Base-by-base conservation (phyloP, 495 filamentous ascomycete species). In the Cercophora sp. region DNA sequence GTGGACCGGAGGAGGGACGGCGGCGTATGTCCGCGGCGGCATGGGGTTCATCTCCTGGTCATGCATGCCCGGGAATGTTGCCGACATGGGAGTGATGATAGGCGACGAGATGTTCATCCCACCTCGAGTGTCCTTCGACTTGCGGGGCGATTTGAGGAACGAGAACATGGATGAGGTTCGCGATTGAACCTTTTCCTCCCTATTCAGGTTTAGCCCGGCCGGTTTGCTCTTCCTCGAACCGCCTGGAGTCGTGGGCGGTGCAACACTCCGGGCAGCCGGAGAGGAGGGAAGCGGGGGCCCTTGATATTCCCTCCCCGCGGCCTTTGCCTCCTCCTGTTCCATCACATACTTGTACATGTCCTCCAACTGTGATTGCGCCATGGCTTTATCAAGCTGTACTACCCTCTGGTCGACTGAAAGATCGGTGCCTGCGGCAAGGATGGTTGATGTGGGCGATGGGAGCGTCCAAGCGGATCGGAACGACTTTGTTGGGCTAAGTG, bases 261-360 rank as follows among this genome's bases (percentile, higher is more conserved):
- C 57, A 54, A n/a, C 64, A 62, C 25, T 50, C 36, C 20, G 25
- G 62, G 29, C 70, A 62, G 20, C 64, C 51, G 53, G 69, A 56
- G 51, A 73, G 24, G 36, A 62, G 45, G 48, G 66, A 19, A 65
- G 42, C 10, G 55, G 27, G 8, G 64, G 64, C 46, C 23, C 71
- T 65, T 51, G 70, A 70, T 46, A 80, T 72, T 69, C 51, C 24
- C 62, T 51, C n/a, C 64, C 64, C n/a, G 58, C 57, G 16, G 46
- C 55, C 40, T 87, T 86, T 42, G 81, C 80, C 31, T 82, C 84
- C 68, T 94, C 89, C 45, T 92, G 86, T 69, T 88, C 88, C 87
- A 95, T 86, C 54, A 96, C 91, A 37, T 90, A 85, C 43, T 83
- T 88, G 64, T 96, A 96, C 59, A 96, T 82, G 66, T 88, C 84